Evolutionary conservation across 2,329 filamentous ascomycete species (phyloP), one percentile per base, ranked within the genome.

Genomic region (Mollisia scopiformis): DNA sequence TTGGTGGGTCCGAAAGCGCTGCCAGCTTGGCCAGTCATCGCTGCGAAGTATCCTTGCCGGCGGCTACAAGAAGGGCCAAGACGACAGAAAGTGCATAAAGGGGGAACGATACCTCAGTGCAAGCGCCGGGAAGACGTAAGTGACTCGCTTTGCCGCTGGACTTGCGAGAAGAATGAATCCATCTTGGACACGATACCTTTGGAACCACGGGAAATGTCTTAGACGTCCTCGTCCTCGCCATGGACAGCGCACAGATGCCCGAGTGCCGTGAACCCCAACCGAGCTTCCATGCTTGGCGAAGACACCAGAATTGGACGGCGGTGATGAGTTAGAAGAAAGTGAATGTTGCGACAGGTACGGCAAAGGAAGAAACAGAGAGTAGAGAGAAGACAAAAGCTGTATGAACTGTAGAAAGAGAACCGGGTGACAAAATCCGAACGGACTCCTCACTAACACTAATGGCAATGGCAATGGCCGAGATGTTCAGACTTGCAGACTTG

Each of bases 1-100:
- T 67, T 67, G 65, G 65, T 54, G 55, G 59, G 57, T 51, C 41
- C 50, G 57, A 57, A 61, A 58, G 51, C 60, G 58, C 62, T 65
- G 60, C 43, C 56, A 58, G 21, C 50, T 61, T 54, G 57, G 54
- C 62, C 60, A 58, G 52, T 61, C 51, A 59, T 58, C 31, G 43
- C 50, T 10, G 4, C 7, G 30, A 37, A 14, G 28, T 7, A 61
- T 37, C 58, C 58, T 49, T 61, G 58, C 49, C 39, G 58, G 58
- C 61, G 56, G 63, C 54, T 56, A 60, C 51, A 57, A 52, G 16
- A 35, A 55, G 51, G 43, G 30, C 28, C 49, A 54, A 39, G 51
- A 27, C 6, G 14, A 13, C 19, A 37, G 11, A 28, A 54, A 35
- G 19, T 21, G 30, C 49, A 35, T 30, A 31, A 31, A 30, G 23